Evolutionary conservation across 2,329 filamentous ascomycete genomes (phyloP).

Genomic region (Cladosporium sp.): DNA sequence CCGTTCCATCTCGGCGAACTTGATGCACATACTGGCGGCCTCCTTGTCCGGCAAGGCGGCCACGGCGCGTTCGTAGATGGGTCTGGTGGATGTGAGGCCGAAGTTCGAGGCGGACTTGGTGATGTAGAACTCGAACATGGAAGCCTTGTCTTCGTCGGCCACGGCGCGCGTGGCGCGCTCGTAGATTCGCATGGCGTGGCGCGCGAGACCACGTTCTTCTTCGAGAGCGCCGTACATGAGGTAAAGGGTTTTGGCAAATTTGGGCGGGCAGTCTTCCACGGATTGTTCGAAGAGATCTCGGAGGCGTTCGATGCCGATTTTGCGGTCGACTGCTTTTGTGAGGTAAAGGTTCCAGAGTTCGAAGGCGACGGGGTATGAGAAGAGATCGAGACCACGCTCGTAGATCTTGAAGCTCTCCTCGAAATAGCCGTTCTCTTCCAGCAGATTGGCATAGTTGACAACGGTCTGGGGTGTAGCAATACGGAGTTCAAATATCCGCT

Average conservation of each 20-base stretch:
- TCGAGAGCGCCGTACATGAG: conserved; percentile 98
- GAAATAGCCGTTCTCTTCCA: conserved; percentile 92
- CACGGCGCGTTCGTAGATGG: conserved; percentile 95
- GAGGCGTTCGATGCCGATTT: conserved; percentile 89
- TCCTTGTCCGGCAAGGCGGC: conserved; percentile 87
- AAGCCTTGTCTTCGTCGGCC: conserved; percentile 85
- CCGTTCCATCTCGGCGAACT: conserved; percentile 96
- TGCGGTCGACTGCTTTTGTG: conserved; percentile 92
- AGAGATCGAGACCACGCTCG: conserved; percentile 93
- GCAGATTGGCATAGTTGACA: conserved; percentile 93
- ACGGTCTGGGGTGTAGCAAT: conserved; percentile 98
- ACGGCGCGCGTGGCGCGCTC: conserved; percentile 94
- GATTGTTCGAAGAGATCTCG: conserved; percentile 97
- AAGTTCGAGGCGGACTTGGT: conserved; percentile 98
- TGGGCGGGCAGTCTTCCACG: conserved; percentile 87
- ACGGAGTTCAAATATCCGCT: conserved; percentile 94
- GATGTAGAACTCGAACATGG: conserved; percentile 99
- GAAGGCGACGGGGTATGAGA: conserved; percentile 96
- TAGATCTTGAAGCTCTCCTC: conserved; percentile 98
- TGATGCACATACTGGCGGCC: conserved; percentile 96
- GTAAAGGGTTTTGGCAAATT: conserved; percentile 93
- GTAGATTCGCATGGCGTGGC: conserved; percentile 98
- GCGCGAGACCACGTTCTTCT: conserved; percentile 87
- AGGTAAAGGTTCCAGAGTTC: conserved; percentile 98
- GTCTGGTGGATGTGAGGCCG: conserved; percentile 85